phyloP scores from a whole-genome alignment of 2,329 filamentous ascomycete species.

The Aaosphaeria arxii region DNA sequence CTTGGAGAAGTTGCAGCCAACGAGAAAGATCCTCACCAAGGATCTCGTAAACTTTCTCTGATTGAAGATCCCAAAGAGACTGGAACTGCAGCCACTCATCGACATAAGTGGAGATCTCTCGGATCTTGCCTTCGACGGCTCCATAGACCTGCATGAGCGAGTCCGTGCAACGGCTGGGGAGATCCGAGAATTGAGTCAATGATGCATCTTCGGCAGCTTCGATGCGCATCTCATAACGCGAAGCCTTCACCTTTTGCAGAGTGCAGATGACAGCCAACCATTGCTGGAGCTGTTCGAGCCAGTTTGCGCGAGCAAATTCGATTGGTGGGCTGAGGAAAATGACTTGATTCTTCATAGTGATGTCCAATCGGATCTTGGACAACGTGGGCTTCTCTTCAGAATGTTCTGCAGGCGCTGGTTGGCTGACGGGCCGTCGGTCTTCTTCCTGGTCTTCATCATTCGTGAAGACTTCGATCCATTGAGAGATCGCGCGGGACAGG shows the following conservation, averaged over 20 bases:
- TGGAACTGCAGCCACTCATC: slow-evolving; percentile 99
- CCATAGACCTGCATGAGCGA: slow-evolving; percentile 77
- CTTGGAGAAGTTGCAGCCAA: slow-evolving; percentile 94
- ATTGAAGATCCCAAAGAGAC: slow-evolving; percentile 95
- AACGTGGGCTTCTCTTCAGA: slow-evolving; percentile 56
- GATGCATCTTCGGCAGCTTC: slow-evolving; percentile 62
- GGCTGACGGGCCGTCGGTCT: slow-evolving; percentile 22
- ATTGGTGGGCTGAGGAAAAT: slow-evolving; percentile 94
- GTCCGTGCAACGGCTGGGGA: slow-evolving; percentile 79
- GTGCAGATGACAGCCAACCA: slow-evolving; percentile 95
- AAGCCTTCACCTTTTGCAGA: slow-evolving; percentile 89
- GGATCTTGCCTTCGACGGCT: slow-evolving; percentile 78
- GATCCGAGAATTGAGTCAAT: slow-evolving; percentile 69
- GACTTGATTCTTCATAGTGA: slow-evolving; percentile 96
- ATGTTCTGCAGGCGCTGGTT: slow-evolving; percentile 45
- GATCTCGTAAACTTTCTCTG: slow-evolving; percentile 89
- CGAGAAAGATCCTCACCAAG: slow-evolving; percentile 86
- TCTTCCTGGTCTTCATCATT: slow-evolving; percentile 32
- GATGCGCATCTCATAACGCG: slow-evolving; percentile 86
- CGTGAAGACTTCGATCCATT: slow-evolving; percentile 86
- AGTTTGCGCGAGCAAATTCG: slow-evolving; percentile 86
- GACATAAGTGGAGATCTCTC: slow-evolving; percentile 78
- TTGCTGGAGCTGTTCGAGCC: slow-evolving; percentile 87
- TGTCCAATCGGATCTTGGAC: slow-evolving; percentile 77
- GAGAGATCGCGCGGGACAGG: slow-evolving; percentile 75